phyloP scores from a whole-genome alignment of 345 rosid genomes.

The Euphorbia tirucalli region DNA sequence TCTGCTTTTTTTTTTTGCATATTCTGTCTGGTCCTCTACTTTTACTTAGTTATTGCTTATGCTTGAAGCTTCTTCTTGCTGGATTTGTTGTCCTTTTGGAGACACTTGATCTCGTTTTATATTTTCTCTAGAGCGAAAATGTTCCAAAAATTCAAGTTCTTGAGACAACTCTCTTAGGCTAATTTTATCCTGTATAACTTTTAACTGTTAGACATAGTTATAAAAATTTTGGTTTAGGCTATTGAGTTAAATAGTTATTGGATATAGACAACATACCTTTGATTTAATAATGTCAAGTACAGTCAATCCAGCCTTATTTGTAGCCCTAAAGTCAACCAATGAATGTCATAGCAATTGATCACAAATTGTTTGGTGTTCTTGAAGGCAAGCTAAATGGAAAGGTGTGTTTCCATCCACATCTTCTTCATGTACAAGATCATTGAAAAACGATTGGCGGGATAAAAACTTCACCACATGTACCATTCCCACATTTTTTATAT shows the following conservation, averaged over 20 bases:
- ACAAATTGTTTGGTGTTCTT: constrained; percentile 15
- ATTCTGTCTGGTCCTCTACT: not conserved
- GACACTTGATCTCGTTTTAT: too few species aligned
- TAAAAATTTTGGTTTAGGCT: too few species aligned
- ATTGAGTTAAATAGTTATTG: too few species aligned
- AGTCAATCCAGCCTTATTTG: constrained; percentile 21
- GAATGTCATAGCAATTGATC: constrained; percentile 6
- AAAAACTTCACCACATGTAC: constrained; percentile 21
- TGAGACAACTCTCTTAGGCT: not conserved
- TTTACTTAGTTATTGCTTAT: not conserved
- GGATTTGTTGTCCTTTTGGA: too few species aligned
- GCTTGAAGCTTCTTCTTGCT: too few species aligned
- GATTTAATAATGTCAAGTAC: constrained; percentile 33
- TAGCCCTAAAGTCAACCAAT: not conserved
- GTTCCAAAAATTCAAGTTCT: not conserved
- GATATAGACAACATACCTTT: not conserved
- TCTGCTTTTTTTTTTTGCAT: too few species aligned
- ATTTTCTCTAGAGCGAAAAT: not conserved
- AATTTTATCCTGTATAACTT: not conserved
- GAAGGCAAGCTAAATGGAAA: constrained; percentile 36
- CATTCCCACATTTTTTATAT: too few species aligned
- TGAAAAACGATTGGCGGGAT: too few species aligned
- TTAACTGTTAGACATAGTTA: too few species aligned
- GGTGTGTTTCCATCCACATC: constrained; percentile 44
- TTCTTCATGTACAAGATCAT: constrained; percentile 24